Evolutionary conservation across 192 early-diverging fungal genomes (phyloP).

Genomic region (Obelidium mucronatum): DNA sequence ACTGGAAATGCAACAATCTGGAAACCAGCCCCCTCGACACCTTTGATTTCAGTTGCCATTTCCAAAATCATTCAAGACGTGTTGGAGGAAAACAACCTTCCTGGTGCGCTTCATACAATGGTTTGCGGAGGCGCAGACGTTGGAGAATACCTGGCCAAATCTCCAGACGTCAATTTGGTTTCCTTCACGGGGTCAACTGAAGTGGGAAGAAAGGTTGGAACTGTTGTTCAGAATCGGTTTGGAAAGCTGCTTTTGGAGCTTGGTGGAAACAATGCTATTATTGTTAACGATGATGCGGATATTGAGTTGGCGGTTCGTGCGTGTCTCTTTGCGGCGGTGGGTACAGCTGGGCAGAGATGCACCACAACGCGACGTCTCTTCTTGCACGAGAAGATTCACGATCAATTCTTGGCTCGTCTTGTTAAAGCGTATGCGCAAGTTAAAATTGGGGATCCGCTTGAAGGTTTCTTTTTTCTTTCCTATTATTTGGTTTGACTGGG

Average conservation of each 20-base stretch:
- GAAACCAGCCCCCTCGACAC: constrained; percentile 70
- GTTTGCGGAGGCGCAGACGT: constrained; percentile 86
- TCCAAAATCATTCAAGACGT: constrained; percentile 87
- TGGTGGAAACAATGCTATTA: constrained; percentile 96
- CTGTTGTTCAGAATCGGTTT: constrained; percentile 83
- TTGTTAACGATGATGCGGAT: constrained; percentile 92
- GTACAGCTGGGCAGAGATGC: constrained; percentile 95
- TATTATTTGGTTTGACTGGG: too few species aligned
- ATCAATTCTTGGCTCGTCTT: constrained; percentile 79
- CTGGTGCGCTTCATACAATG: constrained; percentile 83
- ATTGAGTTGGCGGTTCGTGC: constrained; percentile 86
- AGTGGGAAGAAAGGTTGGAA: constrained; percentile 73
- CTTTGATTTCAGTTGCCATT: constrained; percentile 84
- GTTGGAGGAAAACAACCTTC: constrained; percentile 79
- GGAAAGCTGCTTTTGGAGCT: constrained; percentile 89
- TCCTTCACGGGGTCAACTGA: constrained; percentile 93
- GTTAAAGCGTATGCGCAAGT: constrained; percentile 87
- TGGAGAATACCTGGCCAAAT: constrained; percentile 75
- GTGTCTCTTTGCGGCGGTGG: constrained; percentile 93
- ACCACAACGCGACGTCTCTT: constrained; percentile 92
- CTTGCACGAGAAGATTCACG: constrained; percentile 87
- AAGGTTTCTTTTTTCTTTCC: constrained; percentile 32
- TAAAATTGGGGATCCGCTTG: constrained; percentile 86
- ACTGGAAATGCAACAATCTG: constrained; percentile 92
- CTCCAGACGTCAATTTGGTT: constrained; percentile 77